Evolutionary conservation across 1,284 basidiomycete genomes (phyloP), one percentile per base, ranked within the genome.

Genomic region (Cryptococcus sp.): DNA sequence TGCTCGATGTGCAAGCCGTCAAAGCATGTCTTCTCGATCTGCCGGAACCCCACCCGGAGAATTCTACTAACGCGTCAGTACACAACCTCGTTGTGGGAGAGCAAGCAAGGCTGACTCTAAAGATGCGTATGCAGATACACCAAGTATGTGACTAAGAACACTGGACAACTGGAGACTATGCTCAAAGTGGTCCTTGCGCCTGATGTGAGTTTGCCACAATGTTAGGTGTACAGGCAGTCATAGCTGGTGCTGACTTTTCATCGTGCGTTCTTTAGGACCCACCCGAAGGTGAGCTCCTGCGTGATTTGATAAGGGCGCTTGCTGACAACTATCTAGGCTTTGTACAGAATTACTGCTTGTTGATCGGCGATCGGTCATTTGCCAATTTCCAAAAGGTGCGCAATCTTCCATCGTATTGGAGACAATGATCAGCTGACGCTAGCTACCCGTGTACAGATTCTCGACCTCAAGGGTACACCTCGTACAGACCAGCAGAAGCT

Each of bases 341-440:
- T 72, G 91, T 97, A 57, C 83, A 93, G 57, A 95, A 95, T 72
- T 96, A 97, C 72, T 92, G 91, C 13, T 83, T 96, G 23, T 83
- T 95, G 54, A 90, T 97, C 61, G 91, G 91, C 22, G 93, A 96
- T 78, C 87, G 88, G 16, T 93, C 91, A 0, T 93, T 93, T 77
- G 89, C 88, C 25, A 96, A 97, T 78, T 97, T 97, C 81, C 96
- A 99, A 82, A 99, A 99, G 85, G 91, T 90, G 31, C 53, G 61
- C 56, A 1, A 3, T 10, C 25, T 15, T 39, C 5, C 22, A 8
- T 23, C n/a, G 22, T 20, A 47, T n/a, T 10, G 17, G 38, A n/a
- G 5, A 16, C 23, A 19, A 1, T 40, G 19, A 41, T 27, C 3
- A 7, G 25, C 11, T 19, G 17, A 23, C 4, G 35, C 13, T 15